A percentile compares a stretch with the other conserved stretches of the same genome.
Conservation (phyloP, 169 alveolate species). For the Eimeria falciformis region DNA sequence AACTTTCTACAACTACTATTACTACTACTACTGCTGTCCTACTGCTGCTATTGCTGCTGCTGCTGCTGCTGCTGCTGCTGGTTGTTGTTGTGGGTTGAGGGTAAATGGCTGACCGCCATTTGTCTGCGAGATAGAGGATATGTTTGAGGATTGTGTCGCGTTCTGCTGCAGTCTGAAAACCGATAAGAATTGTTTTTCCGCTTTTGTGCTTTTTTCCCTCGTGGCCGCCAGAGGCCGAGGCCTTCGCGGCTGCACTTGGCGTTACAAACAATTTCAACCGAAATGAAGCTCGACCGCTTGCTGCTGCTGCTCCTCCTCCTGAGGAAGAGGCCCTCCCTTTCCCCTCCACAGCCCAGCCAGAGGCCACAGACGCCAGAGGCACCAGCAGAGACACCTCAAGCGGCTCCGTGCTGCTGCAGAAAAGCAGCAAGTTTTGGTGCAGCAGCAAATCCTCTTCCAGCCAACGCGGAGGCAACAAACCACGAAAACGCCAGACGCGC, state of each 20-base stretch:
- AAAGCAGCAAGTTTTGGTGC: conserved; percentile 64
- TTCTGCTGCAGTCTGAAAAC: conserved; percentile 24
- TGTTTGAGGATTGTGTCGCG: conserved; percentile 39
- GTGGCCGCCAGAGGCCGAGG: not conserved
- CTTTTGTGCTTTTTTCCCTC: conserved; percentile 22
- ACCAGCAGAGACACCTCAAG: conserved; percentile 63
- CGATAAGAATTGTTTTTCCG: conserved; percentile 12
- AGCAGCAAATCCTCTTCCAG: conserved; percentile 60
- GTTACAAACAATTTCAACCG: conserved; percentile 1
- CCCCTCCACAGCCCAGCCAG: conserved; percentile 50
- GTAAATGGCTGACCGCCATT: conserved; percentile 17
- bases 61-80: conserved; percentile 36
- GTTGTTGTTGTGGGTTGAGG: conserved; percentile 19
- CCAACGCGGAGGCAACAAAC: conserved; percentile 73
- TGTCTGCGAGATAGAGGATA: conserved; percentile 40
- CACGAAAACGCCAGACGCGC: conserved; percentile 47
- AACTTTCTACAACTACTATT: not conserved
- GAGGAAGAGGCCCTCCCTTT: conserved; percentile 24
- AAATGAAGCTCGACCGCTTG: conserved; percentile 9
- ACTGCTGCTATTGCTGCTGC: not conserved
- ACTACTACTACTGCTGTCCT: not conserved
- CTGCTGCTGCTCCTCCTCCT: conserved; percentile 33
- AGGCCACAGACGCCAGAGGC: conserved; percentile 44
- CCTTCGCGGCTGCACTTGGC: conserved; percentile 20
- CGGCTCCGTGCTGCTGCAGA: conserved; percentile 68